phyloP scores from a whole-genome alignment of 192 early-diverging fungal species.

The Paraglomus occultum region DNA sequence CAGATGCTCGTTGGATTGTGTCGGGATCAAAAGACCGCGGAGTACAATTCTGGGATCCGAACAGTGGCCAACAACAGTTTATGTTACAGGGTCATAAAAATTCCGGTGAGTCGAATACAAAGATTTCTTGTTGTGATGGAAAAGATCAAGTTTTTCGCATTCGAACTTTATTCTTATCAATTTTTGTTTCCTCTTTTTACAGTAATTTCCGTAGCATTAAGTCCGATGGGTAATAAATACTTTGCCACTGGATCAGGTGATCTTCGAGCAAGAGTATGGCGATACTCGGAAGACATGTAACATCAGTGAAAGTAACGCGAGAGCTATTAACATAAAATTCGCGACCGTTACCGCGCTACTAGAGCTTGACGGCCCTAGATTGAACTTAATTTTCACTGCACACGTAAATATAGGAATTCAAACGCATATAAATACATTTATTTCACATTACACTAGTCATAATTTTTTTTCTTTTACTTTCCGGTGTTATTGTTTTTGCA shows the following conservation, averaged over 20 bases:
- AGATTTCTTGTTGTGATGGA: conserved; percentile 6
- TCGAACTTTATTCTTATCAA: background rate
- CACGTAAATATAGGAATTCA: no score
- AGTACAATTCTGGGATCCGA: conserved; percentile 94
- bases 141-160: background rate
- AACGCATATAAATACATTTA: no score
- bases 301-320: background rate
- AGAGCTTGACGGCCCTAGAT: no score
- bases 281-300: conserved; percentile 52
- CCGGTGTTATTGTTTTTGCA: no score
- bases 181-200: conserved; percentile 8
- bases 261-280: conserved; percentile 89
- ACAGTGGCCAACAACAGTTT: conserved; percentile 66
- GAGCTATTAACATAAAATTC: no score
- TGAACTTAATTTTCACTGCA: no score
- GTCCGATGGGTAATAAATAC: conserved; percentile 66
- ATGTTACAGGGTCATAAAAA: conserved; percentile 97
- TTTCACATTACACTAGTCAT: no score
- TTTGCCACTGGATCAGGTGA: conserved; percentile 98
- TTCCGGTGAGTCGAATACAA: conserved; percentile 59
- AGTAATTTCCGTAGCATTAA: conserved; percentile 92
- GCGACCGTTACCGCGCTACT: no score
- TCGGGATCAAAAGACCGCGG: conserved; percentile 90
- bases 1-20: conserved; percentile 86
- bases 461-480: no score